Conservation (phyloP, 2,329 filamentous ascomycete species). For the Colletotrichum tanaceti region DNA sequence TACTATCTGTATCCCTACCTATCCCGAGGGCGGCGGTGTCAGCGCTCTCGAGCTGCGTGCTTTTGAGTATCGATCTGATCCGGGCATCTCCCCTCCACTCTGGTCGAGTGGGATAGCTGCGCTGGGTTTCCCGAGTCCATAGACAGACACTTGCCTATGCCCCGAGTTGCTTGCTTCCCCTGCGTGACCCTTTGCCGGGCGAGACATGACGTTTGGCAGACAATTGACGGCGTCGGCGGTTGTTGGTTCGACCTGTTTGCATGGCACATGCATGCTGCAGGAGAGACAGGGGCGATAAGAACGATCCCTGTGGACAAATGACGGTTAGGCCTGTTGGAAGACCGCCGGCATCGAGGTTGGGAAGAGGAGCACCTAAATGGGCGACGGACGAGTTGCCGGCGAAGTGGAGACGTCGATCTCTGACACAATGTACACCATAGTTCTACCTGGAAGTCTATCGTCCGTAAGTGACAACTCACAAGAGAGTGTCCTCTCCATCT, state of each 20-base stretch:
- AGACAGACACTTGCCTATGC: not conserved
- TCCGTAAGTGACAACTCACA: not conserved
- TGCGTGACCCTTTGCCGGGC: not conserved
- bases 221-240: not conserved
- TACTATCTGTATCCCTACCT: no score
- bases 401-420: not conserved
- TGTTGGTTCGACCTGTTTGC: not conserved
- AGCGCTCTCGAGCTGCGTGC: no score
- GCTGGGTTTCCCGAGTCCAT: not conserved
- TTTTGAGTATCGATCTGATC: not conserved
- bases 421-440: not conserved
- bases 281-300: not conserved
- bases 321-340: not conserved
- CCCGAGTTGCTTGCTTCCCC: not conserved
- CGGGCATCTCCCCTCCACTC: not conserved
- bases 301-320: not conserved
- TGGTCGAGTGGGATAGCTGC: not conserved
- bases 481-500: not conserved
- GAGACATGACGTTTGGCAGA: no score
- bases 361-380: not conserved
- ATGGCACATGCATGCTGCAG: not conserved
- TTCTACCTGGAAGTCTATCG: no score
- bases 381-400: not conserved
- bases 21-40: not conserved
- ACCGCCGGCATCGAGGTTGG: not conserved